Base-by-base conservation (phyloP, 176 grass and related monocot species). In the Zea luxurians region DNA sequence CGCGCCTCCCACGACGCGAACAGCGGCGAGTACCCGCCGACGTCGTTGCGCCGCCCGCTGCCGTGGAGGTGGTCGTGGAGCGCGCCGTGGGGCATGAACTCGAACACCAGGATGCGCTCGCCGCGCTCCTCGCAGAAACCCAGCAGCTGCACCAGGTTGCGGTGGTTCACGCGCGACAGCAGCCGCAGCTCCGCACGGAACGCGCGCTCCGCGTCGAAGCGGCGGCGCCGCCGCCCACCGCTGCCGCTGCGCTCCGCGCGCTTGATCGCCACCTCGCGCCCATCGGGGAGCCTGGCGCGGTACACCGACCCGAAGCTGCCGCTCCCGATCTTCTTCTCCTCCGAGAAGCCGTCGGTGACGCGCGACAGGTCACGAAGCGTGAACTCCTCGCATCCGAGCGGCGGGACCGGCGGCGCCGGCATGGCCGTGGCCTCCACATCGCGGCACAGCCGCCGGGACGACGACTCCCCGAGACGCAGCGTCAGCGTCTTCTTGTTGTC, bases 231-330 rank as follows among this genome's bases (percentile, higher is more conserved):
- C 1, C 74, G 53, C 1, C 27, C 27, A 27, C 27, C 27, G 27
- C 27, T 2, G 57, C 53, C 16, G 82, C 61, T 41, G 21, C 77
- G 34, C 68, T 93, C 80, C 5, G 92, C 90, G 0, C 92, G 80
- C 85, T 99, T 99, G 40, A 99, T 78, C 35, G 96, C 96, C 34
- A 92, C 76, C 42, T 84, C 88, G 6, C 86, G 81, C 2, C 96
- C 91, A 80, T 90, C 88, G 36, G 84, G 71, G 18, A 99, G 86
- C 72, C 47, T 88, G 1, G 86, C 96, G 5, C 88, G 86, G 80
- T 99, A 99, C 67, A 99, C 96, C 1, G 74, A 75, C 6, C 96
- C 96, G 80, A 95, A 99, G 70, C 96, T 92, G 6, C 96, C 96
- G 13, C 83, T 83, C 4, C 96, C 96, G 17, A 99, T 85, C 84